These are phyloP conservation scores for Millerozyma acaciae DNA, from an alignment of 805 yeast genomes.

Conservation along the genomic window DNA sequence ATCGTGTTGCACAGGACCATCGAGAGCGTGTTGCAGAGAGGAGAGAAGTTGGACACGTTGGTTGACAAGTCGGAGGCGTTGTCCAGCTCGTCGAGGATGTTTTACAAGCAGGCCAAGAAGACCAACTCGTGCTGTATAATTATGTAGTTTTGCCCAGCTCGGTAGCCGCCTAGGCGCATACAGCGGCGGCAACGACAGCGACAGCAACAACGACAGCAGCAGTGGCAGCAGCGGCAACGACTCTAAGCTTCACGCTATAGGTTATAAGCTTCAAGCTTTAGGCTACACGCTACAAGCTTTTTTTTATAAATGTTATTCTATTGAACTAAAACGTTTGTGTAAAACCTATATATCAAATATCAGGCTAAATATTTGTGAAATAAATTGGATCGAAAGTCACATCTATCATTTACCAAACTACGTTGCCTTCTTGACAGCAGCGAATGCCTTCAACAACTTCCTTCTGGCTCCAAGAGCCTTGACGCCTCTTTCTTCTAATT, in stretches of 20 bases:
- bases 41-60: constrained; percentile 89
- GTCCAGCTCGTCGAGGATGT: constrained; percentile 84
- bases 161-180: constrained; percentile 1
- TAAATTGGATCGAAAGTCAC: background rate
- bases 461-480: constrained; percentile 94
- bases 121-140: constrained; percentile 81
- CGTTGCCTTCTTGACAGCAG: constrained; percentile 51
- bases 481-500: constrained; percentile 77
- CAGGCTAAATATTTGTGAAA: constrained; percentile 1
- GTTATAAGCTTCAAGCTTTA: too few relatives aligned
- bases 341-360: constrained; percentile 3
- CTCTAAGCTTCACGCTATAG: too few relatives aligned
- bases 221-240: too few relatives aligned
- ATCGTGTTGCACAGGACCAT: constrained; percentile 94
- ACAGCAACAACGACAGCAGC: too few relatives aligned
- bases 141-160: constrained; percentile 47
- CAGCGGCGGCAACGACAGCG: too few relatives aligned
- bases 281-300: too few relatives aligned
- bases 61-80: constrained; percentile 95
- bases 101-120: constrained; percentile 95
- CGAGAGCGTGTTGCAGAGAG: constrained; percentile 90
- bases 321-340: constrained; percentile 2
- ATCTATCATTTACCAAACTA: constrained; percentile 1
- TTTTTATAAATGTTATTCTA: constrained; percentile 1
- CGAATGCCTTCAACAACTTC: constrained; percentile 87